These are phyloP conservation scores for Pythium pyrilobum DNA, from an alignment of 352 stramenopile genomes.

Conservation along the genomic window DNA sequence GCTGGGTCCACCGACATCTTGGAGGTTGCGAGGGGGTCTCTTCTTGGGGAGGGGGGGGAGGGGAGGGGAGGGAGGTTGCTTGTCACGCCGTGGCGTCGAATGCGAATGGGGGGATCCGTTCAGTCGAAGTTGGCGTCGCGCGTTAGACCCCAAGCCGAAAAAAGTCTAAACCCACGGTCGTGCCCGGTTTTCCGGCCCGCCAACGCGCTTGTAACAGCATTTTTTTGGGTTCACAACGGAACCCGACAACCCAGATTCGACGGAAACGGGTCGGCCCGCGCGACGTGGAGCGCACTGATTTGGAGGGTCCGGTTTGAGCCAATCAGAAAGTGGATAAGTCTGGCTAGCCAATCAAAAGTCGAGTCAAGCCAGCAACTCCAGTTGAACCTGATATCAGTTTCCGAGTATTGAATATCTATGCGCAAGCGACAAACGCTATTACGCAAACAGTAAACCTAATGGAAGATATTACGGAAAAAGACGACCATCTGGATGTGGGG, in stretches of 20 bases:
- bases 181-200: not conserved
- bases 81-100: constrained; percentile 3
- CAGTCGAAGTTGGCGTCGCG: not conserved
- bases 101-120: constrained; percentile 4
- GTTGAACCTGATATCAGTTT: constrained; percentile 1
- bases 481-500: too few species aligned
- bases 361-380: not conserved
- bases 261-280: not conserved
- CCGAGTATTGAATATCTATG: not conserved
- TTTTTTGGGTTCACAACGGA: too few species aligned
- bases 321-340: not conserved
- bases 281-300: too few species aligned
- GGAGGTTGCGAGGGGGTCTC: not conserved
- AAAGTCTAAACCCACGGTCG: constrained; percentile 1
- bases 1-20: constrained; percentile 56
- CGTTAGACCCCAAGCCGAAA: not conserved
- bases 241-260: constrained; percentile 1
- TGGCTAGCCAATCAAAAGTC: not conserved
- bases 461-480: constrained; percentile 2
- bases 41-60: not conserved
- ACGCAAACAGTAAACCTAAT: too few species aligned
- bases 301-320: not conserved
- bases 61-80: not conserved
- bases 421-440: too few species aligned
- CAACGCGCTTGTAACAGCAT: too few species aligned